Evolutionary conservation across 2,329 filamentous ascomycete genomes (phyloP), one percentile per base, ranked within the genome.

Genomic region (Didymella glomerata): DNA sequence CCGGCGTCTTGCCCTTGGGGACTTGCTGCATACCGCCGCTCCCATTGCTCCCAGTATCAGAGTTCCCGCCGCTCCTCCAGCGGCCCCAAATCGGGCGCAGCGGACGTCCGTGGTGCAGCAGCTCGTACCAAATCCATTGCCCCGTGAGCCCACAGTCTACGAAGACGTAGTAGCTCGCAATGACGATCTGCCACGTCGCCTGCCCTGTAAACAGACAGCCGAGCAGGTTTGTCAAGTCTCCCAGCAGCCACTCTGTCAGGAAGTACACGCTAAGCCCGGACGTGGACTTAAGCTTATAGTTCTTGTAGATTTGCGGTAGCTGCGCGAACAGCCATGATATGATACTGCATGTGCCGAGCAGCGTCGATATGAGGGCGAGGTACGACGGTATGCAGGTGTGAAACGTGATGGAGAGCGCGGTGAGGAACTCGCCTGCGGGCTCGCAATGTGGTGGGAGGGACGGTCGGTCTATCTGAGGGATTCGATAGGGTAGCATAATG

Each of bases 321-420:
- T 90, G 88, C 13, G 88, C 88, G 70, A 89, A 90, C 2, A 90
- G 81, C 88, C 88, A 90, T 42, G 87, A 85, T 49, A 88, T 66
- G 60, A 90, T 90, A 68, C 86, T 89, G 60, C 87, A 77, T 0
- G 81, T 82, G 20, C 88, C 88, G 52, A 89, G 80, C 2, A 83
- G 62, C 6, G 85, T 86, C 22, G 88, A 90, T 57, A 87, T 63
- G 59, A 89, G 81, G 22, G 86, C 86, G 54, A 89, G 81, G 53
- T 84, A 83, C 18, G 86, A 88, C 13, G 88, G 88, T 44, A 90
- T 78, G 76, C 88, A 90, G 62, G 83, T 84, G 68, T 86, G 83
- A 62, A 89, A 83, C 51, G 83, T 79, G 9, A 83, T 82, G 60
- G 87, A 89, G 62, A 90, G 71, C 25, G 78, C 76, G 48, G 81